phyloP scores from a whole-genome alignment of 2,329 filamentous ascomycete genomes.

The Tolypocladium guangdongense region DNA sequence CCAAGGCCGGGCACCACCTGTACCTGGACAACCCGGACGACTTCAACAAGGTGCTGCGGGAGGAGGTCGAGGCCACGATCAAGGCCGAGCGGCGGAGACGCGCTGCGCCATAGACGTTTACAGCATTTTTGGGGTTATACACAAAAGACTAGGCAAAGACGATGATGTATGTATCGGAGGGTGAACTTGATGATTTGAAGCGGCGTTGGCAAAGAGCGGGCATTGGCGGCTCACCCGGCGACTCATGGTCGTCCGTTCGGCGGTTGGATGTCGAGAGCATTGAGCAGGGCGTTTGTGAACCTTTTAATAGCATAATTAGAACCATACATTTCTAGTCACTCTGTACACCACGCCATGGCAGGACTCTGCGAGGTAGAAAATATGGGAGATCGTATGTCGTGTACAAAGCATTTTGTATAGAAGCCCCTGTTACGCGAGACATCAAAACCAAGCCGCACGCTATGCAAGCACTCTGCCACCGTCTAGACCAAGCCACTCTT shows the following conservation, averaged over 20 bases:
- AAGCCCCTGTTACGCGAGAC: neutral
- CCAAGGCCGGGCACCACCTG: constrained; percentile 46
- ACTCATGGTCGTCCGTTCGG: neutral
- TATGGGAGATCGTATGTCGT: neutral
- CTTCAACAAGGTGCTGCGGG: constrained; percentile 42
- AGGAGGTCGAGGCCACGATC: constrained; percentile 42
- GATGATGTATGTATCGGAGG: too few species aligned
- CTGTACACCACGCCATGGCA: neutral
- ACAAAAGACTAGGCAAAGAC: too few species aligned
- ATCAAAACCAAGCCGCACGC: neutral
- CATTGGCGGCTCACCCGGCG: neutral
- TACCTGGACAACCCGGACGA: constrained; percentile 49
- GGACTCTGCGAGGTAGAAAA: neutral
- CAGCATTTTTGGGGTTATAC: too few species aligned
- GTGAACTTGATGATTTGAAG: neutral
- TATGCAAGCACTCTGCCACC: neutral
- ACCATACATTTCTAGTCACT: neutral
- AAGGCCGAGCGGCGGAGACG: constrained; percentile 16
- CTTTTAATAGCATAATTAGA: neutral
- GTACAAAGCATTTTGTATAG: neutral
- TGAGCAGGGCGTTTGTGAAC: neutral
- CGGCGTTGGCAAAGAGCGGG: neutral
- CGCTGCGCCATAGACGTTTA: neutral
- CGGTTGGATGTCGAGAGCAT: neutral
- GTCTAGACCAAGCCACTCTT: neutral